Conservation (phyloP, 73 alveolate species). For the Blepharisma stoltei region DNA sequence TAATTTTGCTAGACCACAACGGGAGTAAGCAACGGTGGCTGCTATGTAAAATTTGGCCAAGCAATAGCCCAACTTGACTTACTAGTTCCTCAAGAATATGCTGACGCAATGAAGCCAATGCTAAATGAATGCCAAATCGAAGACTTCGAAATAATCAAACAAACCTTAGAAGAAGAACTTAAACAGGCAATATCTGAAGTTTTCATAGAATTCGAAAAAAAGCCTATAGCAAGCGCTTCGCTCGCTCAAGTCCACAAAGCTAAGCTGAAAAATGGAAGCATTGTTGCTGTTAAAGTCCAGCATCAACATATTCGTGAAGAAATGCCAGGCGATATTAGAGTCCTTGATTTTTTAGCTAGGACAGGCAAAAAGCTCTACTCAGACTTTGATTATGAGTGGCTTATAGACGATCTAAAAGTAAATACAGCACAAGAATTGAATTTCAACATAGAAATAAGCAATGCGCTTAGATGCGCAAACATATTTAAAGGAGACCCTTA, state of each 20-base stretch:
- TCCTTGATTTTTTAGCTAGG: slow-evolving; percentile 37
- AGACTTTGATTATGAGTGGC: slow-evolving; percentile 59
- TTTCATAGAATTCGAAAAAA: slow-evolving; percentile 47
- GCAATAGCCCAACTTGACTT: slow-evolving; percentile 57
- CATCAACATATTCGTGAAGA: slow-evolving; percentile 46
- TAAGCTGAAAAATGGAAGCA: slow-evolving; percentile 45
- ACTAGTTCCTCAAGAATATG: slow-evolving; percentile 65
- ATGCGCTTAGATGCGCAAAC: slow-evolving; percentile 54
- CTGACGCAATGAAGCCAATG: slow-evolving; percentile 53
- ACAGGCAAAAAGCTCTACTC: slow-evolving; percentile 42
- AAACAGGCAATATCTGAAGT: slow-evolving; percentile 23
- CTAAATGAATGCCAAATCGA: slow-evolving; percentile 57
- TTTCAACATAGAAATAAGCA: slow-evolving; percentile 61
- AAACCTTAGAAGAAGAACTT: slow-evolving; percentile 49
- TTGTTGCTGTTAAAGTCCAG: slow-evolving; percentile 73
- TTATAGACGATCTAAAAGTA: slow-evolving; percentile 45
- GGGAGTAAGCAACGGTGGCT: slow-evolving; percentile 71
- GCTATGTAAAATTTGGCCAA: slow-evolving; percentile 71
- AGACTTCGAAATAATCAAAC: slow-evolving; percentile 46
- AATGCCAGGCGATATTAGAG: slow-evolving; percentile 45
- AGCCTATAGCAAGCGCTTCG: slow-evolving; percentile 74
- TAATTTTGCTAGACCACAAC: no score
- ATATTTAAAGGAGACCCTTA: slow-evolving; percentile 40
- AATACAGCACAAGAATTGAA: slow-evolving; percentile 63
- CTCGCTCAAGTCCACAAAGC: slow-evolving; percentile 77